Conservation (phyloP, 1,284 basidiomycete genomes). For the Moesziomyces parantarcticus region DNA sequence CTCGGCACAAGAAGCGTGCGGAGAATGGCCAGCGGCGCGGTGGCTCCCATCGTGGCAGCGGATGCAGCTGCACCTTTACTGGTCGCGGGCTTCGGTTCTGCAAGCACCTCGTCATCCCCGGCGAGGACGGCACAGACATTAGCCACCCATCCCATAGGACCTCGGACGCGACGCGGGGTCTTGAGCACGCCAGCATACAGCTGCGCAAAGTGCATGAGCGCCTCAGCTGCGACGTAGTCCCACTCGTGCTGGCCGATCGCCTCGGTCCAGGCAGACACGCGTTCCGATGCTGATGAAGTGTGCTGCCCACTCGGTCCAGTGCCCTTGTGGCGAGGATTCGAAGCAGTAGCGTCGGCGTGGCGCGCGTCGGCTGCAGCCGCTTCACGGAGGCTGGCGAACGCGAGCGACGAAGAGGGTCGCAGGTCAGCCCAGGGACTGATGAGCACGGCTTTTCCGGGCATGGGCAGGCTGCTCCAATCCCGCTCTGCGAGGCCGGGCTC, state of each 20-base stretch:
- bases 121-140: conserved; percentile 56
- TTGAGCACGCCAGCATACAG: conserved; percentile 62
- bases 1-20: conserved; percentile 31
- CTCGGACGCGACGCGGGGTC: conserved; percentile 57
- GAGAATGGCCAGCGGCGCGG: conserved; percentile 32
- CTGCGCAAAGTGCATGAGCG: conserved; percentile 66
- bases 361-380: conserved; percentile 6
- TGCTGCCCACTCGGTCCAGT: too few relatives aligned
- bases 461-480: conserved; percentile 59
- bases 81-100: neutral
- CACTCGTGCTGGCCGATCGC: conserved; percentile 55
- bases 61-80: neutral
- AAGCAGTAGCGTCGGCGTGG: neutral
- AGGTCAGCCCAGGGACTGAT: conserved; percentile 66
- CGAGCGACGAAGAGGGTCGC: conserved; percentile 49
- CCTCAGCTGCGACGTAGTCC: conserved; percentile 64
- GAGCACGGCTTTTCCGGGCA: conserved; percentile 63
- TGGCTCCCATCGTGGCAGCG: conserved; percentile 5
- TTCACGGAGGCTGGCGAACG: conserved; percentile 51
- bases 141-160: conserved; percentile 64
- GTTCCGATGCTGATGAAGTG: neutral
- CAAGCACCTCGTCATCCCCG: conserved; percentile 18
- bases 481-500: conserved; percentile 49
- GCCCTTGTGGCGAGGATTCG: neutral
- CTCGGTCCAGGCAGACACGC: conserved; percentile 48